Conservation (phyloP, 495 filamentous ascomycete species). For the Penicillium tannophilum region DNA sequence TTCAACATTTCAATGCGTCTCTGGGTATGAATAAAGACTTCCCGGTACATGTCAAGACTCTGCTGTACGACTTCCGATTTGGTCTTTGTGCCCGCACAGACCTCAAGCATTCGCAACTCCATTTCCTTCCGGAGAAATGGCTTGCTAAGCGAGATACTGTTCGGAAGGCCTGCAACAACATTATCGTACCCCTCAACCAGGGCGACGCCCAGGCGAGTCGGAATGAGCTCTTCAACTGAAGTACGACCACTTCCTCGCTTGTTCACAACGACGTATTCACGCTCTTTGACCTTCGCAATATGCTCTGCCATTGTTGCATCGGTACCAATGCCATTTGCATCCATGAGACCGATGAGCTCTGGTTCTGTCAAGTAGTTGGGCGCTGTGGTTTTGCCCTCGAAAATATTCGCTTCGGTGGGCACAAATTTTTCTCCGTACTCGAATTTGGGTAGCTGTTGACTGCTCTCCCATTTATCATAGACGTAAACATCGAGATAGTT, state of each 20-base stretch:
- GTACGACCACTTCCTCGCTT: conserved; percentile 54
- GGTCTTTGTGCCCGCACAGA: conserved; percentile 83
- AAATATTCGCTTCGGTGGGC: conserved; percentile 86
- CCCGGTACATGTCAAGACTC: conserved; percentile 80
- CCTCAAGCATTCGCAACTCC: conserved; percentile 92
- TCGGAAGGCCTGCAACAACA: conserved; percentile 65
- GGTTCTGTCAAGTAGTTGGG: conserved; percentile 92
- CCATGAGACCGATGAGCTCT: conserved; percentile 97
- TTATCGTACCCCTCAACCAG: conserved; percentile 91
- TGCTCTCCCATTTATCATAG: conserved; percentile 94
- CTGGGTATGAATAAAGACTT: conserved; percentile 76
- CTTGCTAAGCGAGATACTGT: conserved; percentile 86
- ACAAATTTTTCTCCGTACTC: conserved; percentile 76
- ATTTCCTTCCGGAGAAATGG: conserved; percentile 98
- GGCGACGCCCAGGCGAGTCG: conserved; percentile 85
- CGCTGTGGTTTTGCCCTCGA: conserved; percentile 80
- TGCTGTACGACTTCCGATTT: conserved; percentile 73
- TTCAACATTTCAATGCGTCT: conserved; percentile 76
- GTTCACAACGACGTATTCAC: conserved; percentile 75
- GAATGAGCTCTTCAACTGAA: conserved; percentile 83
- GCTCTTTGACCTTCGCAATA: conserved; percentile 89
- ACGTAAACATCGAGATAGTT: conserved; percentile 97
- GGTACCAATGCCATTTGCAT: conserved; percentile 96
- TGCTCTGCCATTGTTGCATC: conserved; percentile 99
- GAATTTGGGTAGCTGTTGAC: conserved; percentile 78